phyloP scores from a whole-genome alignment of 2,329 filamentous ascomycete genomes.

The Penicillium sp. region DNA sequence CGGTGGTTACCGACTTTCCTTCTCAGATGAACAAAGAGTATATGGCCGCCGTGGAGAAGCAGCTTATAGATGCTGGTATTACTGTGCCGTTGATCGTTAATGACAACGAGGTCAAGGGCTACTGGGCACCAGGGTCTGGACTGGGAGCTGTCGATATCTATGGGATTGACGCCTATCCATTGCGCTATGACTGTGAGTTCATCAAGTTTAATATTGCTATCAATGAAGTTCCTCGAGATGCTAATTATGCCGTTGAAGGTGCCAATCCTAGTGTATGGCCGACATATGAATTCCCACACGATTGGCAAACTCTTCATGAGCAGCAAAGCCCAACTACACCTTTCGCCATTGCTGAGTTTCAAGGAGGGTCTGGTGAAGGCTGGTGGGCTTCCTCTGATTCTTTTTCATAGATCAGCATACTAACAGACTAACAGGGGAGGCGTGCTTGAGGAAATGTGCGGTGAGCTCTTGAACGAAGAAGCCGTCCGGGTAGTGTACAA shows the following conservation, averaged over 20 bases:
- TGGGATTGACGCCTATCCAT: slow-evolving; percentile 37
- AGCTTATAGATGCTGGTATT: slow-evolving; percentile 65
- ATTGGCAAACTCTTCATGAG: slow-evolving; percentile 21
- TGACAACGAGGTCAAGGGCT: slow-evolving; percentile 59
- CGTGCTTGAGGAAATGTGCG: slow-evolving; percentile 10
- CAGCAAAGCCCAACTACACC: slow-evolving; percentile 24
- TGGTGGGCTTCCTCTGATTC: slow-evolving; percentile 8
- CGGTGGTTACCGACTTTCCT: slow-evolving; percentile 9
- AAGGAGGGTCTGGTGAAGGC: slow-evolving; percentile 21
- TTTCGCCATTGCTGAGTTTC: slow-evolving; percentile 28
- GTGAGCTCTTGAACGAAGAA: slow-evolving; percentile 14
- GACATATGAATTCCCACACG: slow-evolving; percentile 19
- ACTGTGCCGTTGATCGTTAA: slow-evolving; percentile 73
- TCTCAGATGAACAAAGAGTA: slow-evolving; percentile 58
- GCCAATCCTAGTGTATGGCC: slow-evolving; percentile 23
- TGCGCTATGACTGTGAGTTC: slow-evolving; percentile 25
- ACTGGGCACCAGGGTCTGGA: slow-evolving; percentile 60
- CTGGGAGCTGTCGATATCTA: slow-evolving; percentile 46
- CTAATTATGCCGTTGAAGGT: background rate
- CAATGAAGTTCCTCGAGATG: too few species aligned
- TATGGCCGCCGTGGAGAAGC: slow-evolving; percentile 66
- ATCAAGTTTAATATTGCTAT: background rate
- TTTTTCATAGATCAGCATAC: background rate
- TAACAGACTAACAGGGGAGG: slow-evolving; percentile 4
- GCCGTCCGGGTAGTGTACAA: slow-evolving; percentile 67